These are phyloP conservation scores for Septoria linicola DNA, from an alignment of 2,329 filamentous ascomycete species.

Conservation along the genomic window DNA sequence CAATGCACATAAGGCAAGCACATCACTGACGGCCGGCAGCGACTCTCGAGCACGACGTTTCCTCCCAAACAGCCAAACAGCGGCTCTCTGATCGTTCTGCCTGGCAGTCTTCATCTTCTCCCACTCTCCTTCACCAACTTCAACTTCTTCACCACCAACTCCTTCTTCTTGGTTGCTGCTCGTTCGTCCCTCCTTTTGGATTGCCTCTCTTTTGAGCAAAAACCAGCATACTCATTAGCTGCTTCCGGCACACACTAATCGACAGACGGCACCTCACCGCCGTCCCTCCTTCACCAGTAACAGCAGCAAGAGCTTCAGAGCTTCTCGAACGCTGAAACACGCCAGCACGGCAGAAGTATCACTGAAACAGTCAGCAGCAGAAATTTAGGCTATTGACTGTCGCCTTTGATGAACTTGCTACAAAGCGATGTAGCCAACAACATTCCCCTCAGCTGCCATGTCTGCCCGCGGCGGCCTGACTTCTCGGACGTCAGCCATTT, in stretches of 20 bases:
- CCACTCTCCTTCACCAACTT: conserved; percentile 19
- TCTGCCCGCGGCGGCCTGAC: conserved; percentile 74
- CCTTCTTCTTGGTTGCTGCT: conserved; percentile 23
- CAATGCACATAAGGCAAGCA: conserved; percentile 8
- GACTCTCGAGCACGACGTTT: conserved; percentile 1
- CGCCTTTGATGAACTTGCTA: conserved; percentile 32
- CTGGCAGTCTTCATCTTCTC: conserved; percentile 13
- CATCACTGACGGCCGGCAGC: conserved; percentile 1
- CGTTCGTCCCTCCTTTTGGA: conserved; percentile 32
- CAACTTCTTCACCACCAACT: conserved; percentile 18
- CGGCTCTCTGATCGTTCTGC: too few species aligned
- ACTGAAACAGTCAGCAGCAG: conserved; percentile 9
- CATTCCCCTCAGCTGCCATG: conserved; percentile 74
- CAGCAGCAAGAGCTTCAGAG: conserved; percentile 9
- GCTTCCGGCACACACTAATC: conserved; percentile 27
- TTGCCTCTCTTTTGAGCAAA: conserved; percentile 12
- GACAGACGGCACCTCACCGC: conserved; percentile 13
- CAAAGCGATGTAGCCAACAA: conserved; percentile 38
- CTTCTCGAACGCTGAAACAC: not conserved
- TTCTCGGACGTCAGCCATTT: conserved; percentile 93
- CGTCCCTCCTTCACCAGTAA: conserved; percentile 24
- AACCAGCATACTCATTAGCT: conserved; percentile 20
- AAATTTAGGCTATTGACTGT: not conserved
- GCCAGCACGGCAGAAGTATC: conserved; percentile 8
- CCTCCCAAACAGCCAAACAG: not conserved